Evolutionary conservation across 1,284 basidiomycete species (phyloP).

Genomic region (Wolfiporia cocos): DNA sequence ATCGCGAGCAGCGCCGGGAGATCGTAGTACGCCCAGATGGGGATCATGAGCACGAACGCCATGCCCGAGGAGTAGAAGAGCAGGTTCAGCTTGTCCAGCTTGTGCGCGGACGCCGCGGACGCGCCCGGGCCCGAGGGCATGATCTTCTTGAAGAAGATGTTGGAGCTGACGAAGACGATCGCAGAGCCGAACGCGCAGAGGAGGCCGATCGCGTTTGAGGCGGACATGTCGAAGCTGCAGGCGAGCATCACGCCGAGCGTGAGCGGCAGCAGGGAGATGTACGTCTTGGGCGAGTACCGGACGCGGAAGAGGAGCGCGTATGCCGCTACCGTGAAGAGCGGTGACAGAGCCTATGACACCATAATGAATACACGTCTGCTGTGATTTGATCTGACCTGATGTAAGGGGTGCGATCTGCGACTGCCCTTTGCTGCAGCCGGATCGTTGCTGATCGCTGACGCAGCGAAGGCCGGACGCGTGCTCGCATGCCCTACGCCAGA

Average conservation of each 20-base stretch:
- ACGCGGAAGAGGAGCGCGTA: slow-evolving; percentile 93
- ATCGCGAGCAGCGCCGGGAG: slow-evolving; percentile 57
- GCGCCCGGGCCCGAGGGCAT: slow-evolving; percentile 64
- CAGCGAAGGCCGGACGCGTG: too few species aligned
- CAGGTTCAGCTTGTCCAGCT: slow-evolving; percentile 96
- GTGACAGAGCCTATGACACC: slow-evolving; percentile 77
- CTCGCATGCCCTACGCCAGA: too few species aligned
- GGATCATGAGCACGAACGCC: slow-evolving; percentile 93
- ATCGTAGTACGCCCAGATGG: slow-evolving; percentile 89
- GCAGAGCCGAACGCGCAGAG: slow-evolving; percentile 93
- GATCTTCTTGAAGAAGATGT: slow-evolving; percentile 99
- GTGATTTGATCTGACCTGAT: too few species aligned
- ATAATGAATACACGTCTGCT: background rate
- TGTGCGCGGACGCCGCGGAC: slow-evolving; percentile 51
- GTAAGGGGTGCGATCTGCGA: too few species aligned
- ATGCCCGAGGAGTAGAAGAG: slow-evolving; percentile 93
- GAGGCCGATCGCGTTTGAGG: slow-evolving; percentile 78
- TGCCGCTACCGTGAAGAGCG: slow-evolving; percentile 93
- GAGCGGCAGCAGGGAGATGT: slow-evolving; percentile 90
- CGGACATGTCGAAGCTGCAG: slow-evolving; percentile 88
- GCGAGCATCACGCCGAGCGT: slow-evolving; percentile 97
- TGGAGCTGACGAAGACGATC: slow-evolving; percentile 94
- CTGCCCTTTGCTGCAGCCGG: too few species aligned
- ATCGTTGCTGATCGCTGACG: too few species aligned
- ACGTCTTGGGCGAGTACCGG: slow-evolving; percentile 88